phyloP scores from a whole-genome alignment of 1,139 yeast genomes.

The Candida labiduridarum region DNA sequence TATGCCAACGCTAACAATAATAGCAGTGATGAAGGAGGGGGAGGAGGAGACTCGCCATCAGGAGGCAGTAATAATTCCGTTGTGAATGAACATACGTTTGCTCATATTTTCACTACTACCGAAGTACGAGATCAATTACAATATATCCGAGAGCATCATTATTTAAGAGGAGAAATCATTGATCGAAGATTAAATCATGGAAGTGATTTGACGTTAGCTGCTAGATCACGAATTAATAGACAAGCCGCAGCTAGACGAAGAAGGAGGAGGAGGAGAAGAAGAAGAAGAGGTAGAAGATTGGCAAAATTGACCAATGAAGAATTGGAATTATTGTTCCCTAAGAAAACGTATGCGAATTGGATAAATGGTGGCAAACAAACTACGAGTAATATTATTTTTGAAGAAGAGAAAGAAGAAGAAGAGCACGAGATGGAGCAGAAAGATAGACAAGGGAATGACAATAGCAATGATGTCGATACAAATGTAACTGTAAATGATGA shows the following conservation, averaged over 20 bases:
- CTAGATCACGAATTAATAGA: slow-evolving; percentile 3
- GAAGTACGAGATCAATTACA: slow-evolving; percentile 41
- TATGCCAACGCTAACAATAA: not conserved
- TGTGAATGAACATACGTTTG: slow-evolving; percentile 10
- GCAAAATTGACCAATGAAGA: slow-evolving; percentile 59
- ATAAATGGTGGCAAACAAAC: slow-evolving; percentile 54
- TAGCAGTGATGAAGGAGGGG: not conserved
- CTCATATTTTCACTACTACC: slow-evolving; percentile 15
- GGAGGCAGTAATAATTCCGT: slow-evolving; percentile 1
- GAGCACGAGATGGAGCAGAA: slow-evolving; percentile 7
- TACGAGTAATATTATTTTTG: no score
- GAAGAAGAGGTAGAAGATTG: slow-evolving; percentile 48
- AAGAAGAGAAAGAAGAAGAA: not conserved
- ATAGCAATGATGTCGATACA: not conserved
- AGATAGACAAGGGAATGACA: not conserved
- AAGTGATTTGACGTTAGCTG: not conserved
- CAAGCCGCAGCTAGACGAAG: slow-evolving; percentile 10
- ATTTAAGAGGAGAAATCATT: slow-evolving; percentile 32
- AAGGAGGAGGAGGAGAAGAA: slow-evolving; percentile 27
- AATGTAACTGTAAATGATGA: not conserved
- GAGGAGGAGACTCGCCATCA: not conserved
- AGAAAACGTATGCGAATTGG: slow-evolving; percentile 63
- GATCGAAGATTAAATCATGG: slow-evolving; percentile 24
- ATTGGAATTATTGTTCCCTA: slow-evolving; percentile 68
- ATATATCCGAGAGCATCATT: slow-evolving; percentile 35